These are phyloP conservation scores for Sclerotinia borealis DNA, from an alignment of 2,329 filamentous ascomycete genomes.

Conservation along the genomic window DNA sequence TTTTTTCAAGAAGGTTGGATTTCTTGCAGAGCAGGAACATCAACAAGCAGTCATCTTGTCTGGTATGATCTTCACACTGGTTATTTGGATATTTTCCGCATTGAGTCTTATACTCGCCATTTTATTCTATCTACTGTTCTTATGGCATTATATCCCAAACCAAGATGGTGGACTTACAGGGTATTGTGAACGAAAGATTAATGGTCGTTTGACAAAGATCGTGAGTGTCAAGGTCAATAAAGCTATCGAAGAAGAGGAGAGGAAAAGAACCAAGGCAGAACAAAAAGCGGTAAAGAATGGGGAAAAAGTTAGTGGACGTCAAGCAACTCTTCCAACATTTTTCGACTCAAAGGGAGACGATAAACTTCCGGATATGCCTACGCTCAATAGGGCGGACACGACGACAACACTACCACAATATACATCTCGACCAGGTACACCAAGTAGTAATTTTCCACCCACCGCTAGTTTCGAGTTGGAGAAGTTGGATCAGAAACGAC, in stretches of 20 bases:
- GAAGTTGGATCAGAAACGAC: constrained; percentile 47
- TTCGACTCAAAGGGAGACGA: constrained; percentile 49
- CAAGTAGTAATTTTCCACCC: constrained; percentile 32
- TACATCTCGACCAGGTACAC: constrained; percentile 52
- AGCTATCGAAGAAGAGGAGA: constrained; percentile 73
- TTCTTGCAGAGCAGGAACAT: constrained; percentile 65
- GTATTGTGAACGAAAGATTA: constrained; percentile 90
- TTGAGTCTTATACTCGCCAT: constrained; percentile 68
- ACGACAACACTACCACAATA: constrained; percentile 57
- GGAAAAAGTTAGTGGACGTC: constrained; percentile 45
- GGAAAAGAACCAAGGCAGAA: constrained; percentile 48
- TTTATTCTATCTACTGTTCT: constrained; percentile 78
- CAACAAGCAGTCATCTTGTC: constrained; percentile 78
- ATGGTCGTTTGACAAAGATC: constrained; percentile 75
- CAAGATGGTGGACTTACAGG: constrained; percentile 72
- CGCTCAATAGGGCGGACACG: constrained; percentile 53
- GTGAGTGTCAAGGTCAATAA: constrained; percentile 84
- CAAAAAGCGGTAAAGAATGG: constrained; percentile 46
- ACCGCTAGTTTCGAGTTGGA: constrained; percentile 46
- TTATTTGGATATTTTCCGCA: constrained; percentile 82
- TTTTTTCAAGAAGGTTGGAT: constrained; percentile 77
- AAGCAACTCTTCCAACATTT: constrained; percentile 63
- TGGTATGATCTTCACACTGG: constrained; percentile 85
- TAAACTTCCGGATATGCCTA: constrained; percentile 52
- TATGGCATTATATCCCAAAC: constrained; percentile 86